Conservation (phyloP, 805 yeast species). For the Sugiyamaella marilandica region DNA sequence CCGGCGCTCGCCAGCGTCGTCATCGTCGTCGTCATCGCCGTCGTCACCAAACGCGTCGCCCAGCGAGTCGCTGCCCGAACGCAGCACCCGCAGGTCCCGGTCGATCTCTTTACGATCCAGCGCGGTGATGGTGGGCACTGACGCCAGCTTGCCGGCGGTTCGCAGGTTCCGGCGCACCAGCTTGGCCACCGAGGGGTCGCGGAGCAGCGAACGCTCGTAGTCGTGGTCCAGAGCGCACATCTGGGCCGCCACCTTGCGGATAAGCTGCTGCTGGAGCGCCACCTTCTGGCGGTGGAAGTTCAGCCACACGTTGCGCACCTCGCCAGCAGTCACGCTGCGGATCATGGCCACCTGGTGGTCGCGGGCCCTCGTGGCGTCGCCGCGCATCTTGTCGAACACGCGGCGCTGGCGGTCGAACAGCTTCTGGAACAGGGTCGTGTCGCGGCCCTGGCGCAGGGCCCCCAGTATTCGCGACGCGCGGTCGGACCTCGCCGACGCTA, state of each 20-base stretch:
- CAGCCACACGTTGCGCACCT: conserved; percentile 27
- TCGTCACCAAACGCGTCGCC: conserved; percentile 11
- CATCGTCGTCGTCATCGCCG: conserved; percentile 11
- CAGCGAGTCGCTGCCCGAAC: conserved; percentile 18
- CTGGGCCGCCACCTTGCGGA: conserved; percentile 19
- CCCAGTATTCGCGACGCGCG: conserved; percentile 18
- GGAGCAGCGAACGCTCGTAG: conserved; percentile 15
- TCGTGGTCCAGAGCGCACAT: conserved; percentile 26
- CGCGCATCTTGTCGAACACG: conserved; percentile 17
- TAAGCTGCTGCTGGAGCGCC: conserved; percentile 25
- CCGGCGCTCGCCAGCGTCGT: neutral
- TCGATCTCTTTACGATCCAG: conserved; percentile 21
- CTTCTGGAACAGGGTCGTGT: conserved; percentile 14
- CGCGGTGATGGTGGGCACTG: conserved; percentile 17
- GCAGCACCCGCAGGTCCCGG: conserved; percentile 14
- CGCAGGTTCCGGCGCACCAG: conserved; percentile 27
- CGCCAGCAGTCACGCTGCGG: conserved; percentile 20
- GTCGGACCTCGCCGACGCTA: conserved; percentile 19
- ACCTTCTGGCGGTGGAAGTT: conserved; percentile 27
- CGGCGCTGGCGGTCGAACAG: conserved; percentile 15
- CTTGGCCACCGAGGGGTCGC: conserved; percentile 19
- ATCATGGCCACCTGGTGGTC: conserved; percentile 23
- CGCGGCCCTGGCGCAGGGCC: conserved; percentile 22
- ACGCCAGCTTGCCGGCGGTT: conserved; percentile 22
- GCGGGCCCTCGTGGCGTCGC: conserved; percentile 11